A percentile compares a stretch with the other conserved stretches of the same genome.
Evolutionary conservation across 345 rosid genomes (phyloP).

Genomic region (Syzygium oleosum): DNA sequence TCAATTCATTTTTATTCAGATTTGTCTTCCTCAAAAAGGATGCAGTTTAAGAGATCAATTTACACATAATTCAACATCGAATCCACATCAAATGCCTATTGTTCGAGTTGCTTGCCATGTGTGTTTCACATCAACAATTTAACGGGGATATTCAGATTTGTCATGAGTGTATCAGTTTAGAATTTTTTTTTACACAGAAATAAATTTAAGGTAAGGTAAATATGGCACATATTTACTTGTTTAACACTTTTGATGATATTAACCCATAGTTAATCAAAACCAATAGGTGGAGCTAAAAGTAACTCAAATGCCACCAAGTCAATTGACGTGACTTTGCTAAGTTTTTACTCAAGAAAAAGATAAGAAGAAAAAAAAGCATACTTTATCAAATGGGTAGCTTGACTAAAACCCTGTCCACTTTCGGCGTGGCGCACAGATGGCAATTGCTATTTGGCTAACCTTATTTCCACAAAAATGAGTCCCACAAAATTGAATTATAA

Average conservation of each 20-base stretch:
- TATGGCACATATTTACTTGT: too few relatives aligned
- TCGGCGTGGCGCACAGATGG: not conserved
- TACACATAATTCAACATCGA: not conserved
- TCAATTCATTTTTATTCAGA: not conserved
- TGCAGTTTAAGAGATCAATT: not conserved
- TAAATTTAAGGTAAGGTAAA: not conserved
- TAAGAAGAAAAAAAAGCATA: not conserved
- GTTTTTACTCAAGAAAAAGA: not conserved
- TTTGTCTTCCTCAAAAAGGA: not conserved
- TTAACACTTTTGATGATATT: not conserved
- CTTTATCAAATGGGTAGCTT: not conserved
- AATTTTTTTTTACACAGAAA: not conserved
- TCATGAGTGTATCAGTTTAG: accelerated
- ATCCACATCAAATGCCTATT: not conserved
- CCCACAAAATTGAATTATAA: not conserved
- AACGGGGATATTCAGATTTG: not conserved
- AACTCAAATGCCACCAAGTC: not conserved
- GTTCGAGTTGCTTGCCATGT: accelerated
- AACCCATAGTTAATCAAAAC: not conserved
- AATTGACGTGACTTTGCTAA: not conserved
- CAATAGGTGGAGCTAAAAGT: not conserved
- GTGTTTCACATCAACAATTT: too few relatives aligned
- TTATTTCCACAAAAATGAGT: not conserved
- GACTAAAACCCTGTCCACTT: not conserved
- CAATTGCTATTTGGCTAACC: not conserved